Base-by-base conservation (phyloP, 495 filamentous ascomycete genomes). In the Aspergillus leporis region DNA sequence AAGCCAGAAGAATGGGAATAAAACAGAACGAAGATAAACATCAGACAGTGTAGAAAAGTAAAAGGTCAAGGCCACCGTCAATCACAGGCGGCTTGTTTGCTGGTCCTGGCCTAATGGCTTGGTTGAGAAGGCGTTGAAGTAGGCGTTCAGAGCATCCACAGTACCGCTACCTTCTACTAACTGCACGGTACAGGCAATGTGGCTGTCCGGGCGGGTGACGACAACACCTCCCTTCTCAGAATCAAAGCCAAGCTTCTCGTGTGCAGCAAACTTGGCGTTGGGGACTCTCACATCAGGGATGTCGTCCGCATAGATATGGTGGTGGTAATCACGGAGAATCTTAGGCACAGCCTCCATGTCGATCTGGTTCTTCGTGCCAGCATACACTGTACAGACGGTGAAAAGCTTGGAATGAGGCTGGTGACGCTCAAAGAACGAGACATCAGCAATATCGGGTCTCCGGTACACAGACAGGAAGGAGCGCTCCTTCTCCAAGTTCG, bases 261-360 rank as follows among this genome's bases (percentile, higher is more conserved):
- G 92, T 25, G 91, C 91, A 10, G 90, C 78, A 28, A 86, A 90
- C 58, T 75, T 76, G 19, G 88, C 87, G 47, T 86, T 75, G 0
- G 88, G 88, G 1, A 89, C 86, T 13, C 83, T 77, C 45, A 80
- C 74, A 70, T 93, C 90, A 80, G 86, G 88, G 43, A 90, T 81
- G 72, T 95, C 90, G 62, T 96, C 92, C 5, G 91, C 88, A 66
- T 95, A 96, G 47, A 96, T 81, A 70, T 94, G 88, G 63, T 92
- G 85, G 60, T 86, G 78, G 74, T 96, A 96, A 54, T 89, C 78
- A 2, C 83, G 85, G 31, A 93, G 76, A 13, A 89, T 64, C 40
- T 81, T 74, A 23, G 91, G 92, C 25, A 93, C 78, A 19, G 81
- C 76, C 16, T 77, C 63, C 55, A 94, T 84, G 62, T 90, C 87